Conservation (phyloP, 2,329 filamentous ascomycete species). For the Seiridium unicorne region DNA sequence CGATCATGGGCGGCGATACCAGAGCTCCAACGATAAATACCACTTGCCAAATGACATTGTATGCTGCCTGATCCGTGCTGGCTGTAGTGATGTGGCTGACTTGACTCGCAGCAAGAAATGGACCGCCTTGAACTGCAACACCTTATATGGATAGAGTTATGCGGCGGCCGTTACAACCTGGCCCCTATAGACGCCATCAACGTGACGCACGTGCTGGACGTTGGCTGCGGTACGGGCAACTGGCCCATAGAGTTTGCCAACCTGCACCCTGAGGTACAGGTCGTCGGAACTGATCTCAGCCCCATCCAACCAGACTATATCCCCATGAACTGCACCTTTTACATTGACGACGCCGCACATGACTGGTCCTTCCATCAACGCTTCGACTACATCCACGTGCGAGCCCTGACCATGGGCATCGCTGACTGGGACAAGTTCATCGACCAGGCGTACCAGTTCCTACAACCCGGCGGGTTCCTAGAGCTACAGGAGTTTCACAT, state of each 20-base stretch:
- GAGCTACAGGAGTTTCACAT: slow-evolving; percentile 22
- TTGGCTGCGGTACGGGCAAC: slow-evolving; percentile 14
- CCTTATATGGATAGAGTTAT: slow-evolving; percentile 16
- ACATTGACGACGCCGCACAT: slow-evolving; percentile 48
- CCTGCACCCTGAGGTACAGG: slow-evolving; percentile 15
- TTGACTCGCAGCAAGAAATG: slow-evolving; percentile 13
- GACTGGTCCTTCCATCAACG: slow-evolving; percentile 33
- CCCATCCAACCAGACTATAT: slow-evolving; percentile 19
- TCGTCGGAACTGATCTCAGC: slow-evolving; percentile 17
- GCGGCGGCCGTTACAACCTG: slow-evolving; percentile 14
- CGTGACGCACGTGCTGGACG: slow-evolving; percentile 12
- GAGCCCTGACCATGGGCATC: slow-evolving; percentile 18
- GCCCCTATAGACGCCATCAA: slow-evolving; percentile 14
- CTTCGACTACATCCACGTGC: slow-evolving; percentile 20
- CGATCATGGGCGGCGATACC: slow-evolving; percentile 16
- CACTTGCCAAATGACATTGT: slow-evolving; percentile 18
- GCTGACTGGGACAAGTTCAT: slow-evolving; percentile 17
- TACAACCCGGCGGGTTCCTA: slow-evolving; percentile 21
- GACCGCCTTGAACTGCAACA: slow-evolving; percentile 19
- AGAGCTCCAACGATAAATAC: slow-evolving; percentile 16
- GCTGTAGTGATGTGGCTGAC: not conserved
- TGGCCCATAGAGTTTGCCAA: slow-evolving; percentile 19
- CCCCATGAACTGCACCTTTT: slow-evolving; percentile 16
- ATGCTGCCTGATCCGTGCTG: not conserved
- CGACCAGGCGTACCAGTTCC: slow-evolving; percentile 15